Conservation (phyloP, 208 protist species). For the Leishmania mexicana region DNA sequence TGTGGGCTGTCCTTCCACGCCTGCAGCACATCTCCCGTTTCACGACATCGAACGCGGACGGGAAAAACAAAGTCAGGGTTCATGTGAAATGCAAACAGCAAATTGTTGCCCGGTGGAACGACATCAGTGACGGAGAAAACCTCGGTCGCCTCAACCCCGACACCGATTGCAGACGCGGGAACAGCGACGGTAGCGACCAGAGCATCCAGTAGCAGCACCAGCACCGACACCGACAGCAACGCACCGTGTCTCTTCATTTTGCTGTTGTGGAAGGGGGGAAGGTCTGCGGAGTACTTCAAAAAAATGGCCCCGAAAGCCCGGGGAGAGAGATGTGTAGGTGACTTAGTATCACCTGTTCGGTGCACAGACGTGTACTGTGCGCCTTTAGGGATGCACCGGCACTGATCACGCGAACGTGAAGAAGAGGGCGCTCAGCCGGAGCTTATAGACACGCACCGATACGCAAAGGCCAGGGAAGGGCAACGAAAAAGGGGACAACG, state of each 20-base stretch:
- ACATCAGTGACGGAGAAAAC: constrained; percentile 39
- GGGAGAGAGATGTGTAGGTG: background rate
- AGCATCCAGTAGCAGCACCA: constrained; percentile 3
- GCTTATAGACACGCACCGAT: background rate
- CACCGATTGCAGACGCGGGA: constrained; percentile 3
- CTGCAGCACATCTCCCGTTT: constrained; percentile 1
- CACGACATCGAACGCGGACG: background rate
- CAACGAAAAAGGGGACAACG: background rate
- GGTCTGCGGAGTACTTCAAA: background rate
- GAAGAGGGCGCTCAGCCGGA: background rate
- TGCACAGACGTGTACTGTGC: background rate
- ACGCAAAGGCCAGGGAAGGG: background rate
- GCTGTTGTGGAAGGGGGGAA: background rate
- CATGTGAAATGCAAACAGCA: constrained; percentile 54
- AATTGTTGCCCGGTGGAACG: constrained; percentile 19
- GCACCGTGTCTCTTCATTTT: background rate
- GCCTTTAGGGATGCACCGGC: background rate
- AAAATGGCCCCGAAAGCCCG: background rate
- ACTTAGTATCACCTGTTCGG: background rate
- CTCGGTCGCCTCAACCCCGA: constrained; percentile 17
- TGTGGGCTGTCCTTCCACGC: constrained; percentile 3
- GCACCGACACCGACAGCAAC: background rate
- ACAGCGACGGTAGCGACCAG: background rate
- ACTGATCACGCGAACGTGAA: background rate
- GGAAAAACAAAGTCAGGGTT: constrained; percentile 12